A percentile compares a stretch with the other conserved stretches of the same genome.
phyloP scores from a whole-genome alignment of 1,284 basidiomycete species.

The Anthracocystis setariae region DNA sequence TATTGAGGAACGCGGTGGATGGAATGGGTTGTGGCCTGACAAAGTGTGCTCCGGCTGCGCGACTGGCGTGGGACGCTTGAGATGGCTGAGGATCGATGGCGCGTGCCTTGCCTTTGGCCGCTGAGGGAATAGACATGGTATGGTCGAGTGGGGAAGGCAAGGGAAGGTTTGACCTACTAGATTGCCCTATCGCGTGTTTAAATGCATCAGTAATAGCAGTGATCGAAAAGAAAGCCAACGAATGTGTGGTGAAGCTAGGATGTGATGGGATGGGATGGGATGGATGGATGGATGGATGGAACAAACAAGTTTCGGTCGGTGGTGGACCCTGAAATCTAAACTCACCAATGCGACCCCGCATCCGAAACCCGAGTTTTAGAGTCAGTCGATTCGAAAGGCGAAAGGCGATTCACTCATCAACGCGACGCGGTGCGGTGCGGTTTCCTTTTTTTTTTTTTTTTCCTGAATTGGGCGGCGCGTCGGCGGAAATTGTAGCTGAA shows the following conservation, averaged over 20 bases:
- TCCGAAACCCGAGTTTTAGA: constrained; percentile 24
- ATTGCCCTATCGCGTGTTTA: neutral
- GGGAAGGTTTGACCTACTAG: no score
- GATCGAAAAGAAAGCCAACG: no score
- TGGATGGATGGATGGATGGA: constrained; percentile 4
- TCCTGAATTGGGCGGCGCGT: no score
- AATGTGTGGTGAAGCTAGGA: no score
- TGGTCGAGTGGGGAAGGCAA: no score
- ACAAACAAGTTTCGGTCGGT: neutral
- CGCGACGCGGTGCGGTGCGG: constrained; percentile 54
- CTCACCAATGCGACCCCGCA: constrained; percentile 1
- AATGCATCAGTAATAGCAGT: no score
- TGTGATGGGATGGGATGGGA: no score
- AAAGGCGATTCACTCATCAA: constrained; percentile 17
- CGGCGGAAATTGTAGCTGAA: no score
- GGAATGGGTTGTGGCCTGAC: constrained; percentile 44
- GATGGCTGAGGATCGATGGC: constrained; percentile 8
- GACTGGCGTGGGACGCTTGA: neutral
- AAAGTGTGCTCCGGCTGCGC: neutral
- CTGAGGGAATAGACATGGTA: constrained; percentile 7
- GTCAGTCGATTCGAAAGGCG: no score
- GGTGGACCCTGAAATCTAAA: constrained; percentile 15
- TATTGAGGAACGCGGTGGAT: constrained; percentile 31
- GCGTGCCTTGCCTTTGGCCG: constrained; percentile 26
- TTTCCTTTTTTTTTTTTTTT: no score